These are phyloP conservation scores for Penicillium sp. DNA, from an alignment of 2,329 filamentous ascomycete species.

Conservation along the genomic window DNA sequence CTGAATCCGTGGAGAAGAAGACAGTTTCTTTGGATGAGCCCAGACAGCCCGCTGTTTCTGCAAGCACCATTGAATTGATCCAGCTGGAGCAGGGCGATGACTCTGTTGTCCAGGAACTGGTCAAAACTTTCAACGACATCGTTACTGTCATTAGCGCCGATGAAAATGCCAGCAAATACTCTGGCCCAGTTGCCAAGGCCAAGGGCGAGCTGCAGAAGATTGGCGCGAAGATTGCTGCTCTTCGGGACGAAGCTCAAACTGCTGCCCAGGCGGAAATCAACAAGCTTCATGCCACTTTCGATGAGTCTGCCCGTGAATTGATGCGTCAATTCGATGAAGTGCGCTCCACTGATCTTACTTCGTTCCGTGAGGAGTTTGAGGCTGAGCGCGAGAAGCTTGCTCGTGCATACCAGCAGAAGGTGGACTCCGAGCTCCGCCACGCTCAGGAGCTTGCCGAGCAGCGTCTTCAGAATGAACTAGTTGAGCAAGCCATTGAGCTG, in stretches of 20 bases:
- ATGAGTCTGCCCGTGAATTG: constrained; percentile 82
- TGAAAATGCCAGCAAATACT: constrained; percentile 73
- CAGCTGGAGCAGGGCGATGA: constrained; percentile 74
- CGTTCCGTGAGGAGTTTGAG: constrained; percentile 87
- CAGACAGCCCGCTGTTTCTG: constrained; percentile 42
- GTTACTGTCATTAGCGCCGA: constrained; percentile 92
- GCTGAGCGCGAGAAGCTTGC: constrained; percentile 78
- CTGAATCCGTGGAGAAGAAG: constrained; percentile 26
- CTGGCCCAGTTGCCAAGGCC: constrained; percentile 74
- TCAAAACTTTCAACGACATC: constrained; percentile 93
- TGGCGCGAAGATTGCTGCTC: constrained; percentile 70
- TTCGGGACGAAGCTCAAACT: constrained; percentile 68
- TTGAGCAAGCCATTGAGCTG: constrained; percentile 85
- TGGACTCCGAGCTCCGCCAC: constrained; percentile 74
- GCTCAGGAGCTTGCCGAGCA: constrained; percentile 79
- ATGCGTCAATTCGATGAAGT: constrained; percentile 81
- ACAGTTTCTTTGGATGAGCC: constrained; percentile 36
- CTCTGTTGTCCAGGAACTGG: constrained; percentile 85
- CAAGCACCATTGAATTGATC: constrained; percentile 74
- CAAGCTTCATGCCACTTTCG: constrained; percentile 72
- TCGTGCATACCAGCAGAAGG: constrained; percentile 73
- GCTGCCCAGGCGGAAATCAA: constrained; percentile 73
- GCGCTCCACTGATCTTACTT: constrained; percentile 75
- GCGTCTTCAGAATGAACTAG: constrained; percentile 76
- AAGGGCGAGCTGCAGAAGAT: constrained; percentile 79